phyloP scores from a whole-genome alignment of 1,284 basidiomycete genomes.

The Puccinia brachypodii region DNA sequence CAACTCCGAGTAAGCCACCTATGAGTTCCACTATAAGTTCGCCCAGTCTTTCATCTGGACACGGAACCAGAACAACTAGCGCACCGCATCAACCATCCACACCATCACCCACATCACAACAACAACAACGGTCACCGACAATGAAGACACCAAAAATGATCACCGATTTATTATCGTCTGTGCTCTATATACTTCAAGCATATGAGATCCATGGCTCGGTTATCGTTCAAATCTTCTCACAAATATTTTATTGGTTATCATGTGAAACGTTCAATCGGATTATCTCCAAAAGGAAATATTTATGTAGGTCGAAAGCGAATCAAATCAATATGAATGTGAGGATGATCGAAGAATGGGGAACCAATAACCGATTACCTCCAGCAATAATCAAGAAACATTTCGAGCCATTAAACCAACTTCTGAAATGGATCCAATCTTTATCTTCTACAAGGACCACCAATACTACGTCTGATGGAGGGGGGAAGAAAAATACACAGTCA shows the following conservation, averaged over 20 bases:
- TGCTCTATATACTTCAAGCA: constrained; percentile 78
- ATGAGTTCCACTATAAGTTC: not conserved
- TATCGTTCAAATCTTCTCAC: constrained; percentile 87
- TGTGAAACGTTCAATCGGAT: constrained; percentile 93
- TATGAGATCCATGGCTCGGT: constrained; percentile 90
- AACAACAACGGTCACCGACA: not conserved
- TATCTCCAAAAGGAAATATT: constrained; percentile 83
- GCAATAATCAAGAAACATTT: constrained; percentile 76
- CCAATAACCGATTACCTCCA: constrained; percentile 70
- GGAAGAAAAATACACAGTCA: no score
- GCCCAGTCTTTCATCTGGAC: constrained; percentile 19
- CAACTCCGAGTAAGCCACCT: not conserved
- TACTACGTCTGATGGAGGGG: not conserved
- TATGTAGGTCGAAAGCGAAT: constrained; percentile 84
- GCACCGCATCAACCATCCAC: constrained; percentile 44
- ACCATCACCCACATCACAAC: not conserved
- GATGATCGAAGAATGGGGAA: constrained; percentile 87
- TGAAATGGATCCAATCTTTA: constrained; percentile 82
- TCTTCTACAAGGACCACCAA: constrained; percentile 63
- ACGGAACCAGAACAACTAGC: constrained; percentile 24
- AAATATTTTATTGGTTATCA: constrained; percentile 82
- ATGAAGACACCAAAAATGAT: constrained; percentile 58
- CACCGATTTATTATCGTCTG: constrained; percentile 78
- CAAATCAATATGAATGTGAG: constrained; percentile 87
- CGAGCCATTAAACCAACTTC: constrained; percentile 76